Base-by-base conservation (phyloP, 176 grass and related monocot genomes). In the Zizania latifolia region DNA sequence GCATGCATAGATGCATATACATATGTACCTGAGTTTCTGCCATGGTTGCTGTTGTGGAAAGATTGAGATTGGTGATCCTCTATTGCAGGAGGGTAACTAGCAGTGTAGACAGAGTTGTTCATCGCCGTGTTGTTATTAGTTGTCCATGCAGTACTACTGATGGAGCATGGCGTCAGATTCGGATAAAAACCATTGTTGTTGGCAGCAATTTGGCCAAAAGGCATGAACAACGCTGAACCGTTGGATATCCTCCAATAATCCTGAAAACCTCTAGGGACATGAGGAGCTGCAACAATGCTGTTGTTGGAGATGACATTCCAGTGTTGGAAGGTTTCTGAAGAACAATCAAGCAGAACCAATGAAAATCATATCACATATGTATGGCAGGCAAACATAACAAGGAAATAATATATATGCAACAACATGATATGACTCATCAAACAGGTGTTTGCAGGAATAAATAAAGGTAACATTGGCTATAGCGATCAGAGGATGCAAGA, bases 11-110 rank as follows among this genome's bases (percentile, higher is more conserved):
- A 43, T 21, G 21, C 46, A 16, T 3, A 19, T 3, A 12, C 14
- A 74, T 14, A 67, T 36, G 51, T 88, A 88, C 80, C 86, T 83
- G 63, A 43, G 54, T 74, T 16, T 43, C 73, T 65, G 36, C 63
- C 61, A 16, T 79, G 53, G n/a, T 51, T 62, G 35, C 29, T 73
- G 59, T 2, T 78, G 40, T 74, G 57, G 48, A 60, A 78, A 11
- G 57, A 34, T 33, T 66, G 53, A 44, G 68, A 56, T 45, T 78
- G 85, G 50, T 34, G 38, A 43, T 73, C 54, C 50, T 43, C 46
- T 10, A 38, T 36, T 43, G 27, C 34, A 36, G 75, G 24, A 53
- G 22, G 29, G 26, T 54, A 79, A 8, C 7, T 5, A 62, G n/a
- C n/a, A n/a, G 21, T 44, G 35, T 10, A 5, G 48, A 31, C 71